These are phyloP conservation scores for Chlorociboria aeruginascens DNA, from an alignment of 495 filamentous ascomycete species.

Conservation along the genomic window DNA sequence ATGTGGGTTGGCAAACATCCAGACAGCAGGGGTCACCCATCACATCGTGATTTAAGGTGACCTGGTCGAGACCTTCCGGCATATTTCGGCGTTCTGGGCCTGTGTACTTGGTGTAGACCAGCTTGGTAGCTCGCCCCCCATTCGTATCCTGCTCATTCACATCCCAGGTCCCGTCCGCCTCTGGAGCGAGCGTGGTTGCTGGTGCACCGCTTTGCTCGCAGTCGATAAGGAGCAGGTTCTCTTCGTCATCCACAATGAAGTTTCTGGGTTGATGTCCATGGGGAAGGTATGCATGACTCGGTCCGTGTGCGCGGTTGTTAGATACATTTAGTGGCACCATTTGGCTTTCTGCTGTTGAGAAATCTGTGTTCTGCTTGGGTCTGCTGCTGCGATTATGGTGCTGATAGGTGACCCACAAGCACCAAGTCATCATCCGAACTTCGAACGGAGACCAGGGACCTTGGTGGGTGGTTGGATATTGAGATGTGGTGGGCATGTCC, in stretches of 20 bases:
- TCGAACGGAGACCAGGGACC: neutral
- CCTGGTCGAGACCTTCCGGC: neutral
- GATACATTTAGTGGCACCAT: constrained; percentile 15
- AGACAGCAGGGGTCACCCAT: too few relatives aligned
- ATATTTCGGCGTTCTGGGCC: constrained; percentile 7
- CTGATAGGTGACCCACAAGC: neutral
- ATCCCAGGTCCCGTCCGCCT: constrained; percentile 16
- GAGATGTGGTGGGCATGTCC: neutral
- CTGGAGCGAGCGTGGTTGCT: constrained; percentile 12
- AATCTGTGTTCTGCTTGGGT: neutral
- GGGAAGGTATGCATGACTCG: constrained; percentile 5
- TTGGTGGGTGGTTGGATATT: neutral
- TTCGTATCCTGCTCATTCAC: constrained; percentile 2
- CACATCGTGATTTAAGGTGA: too few relatives aligned
- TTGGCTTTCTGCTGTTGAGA: neutral
- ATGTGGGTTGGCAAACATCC: too few relatives aligned
- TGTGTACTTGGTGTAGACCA: constrained; percentile 13
- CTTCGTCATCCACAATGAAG: neutral
- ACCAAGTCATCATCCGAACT: neutral
- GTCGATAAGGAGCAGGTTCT: constrained; percentile 3
- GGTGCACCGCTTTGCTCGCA: constrained; percentile 19
- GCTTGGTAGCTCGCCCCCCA: neutral
- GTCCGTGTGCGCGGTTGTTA: constrained; percentile 12
- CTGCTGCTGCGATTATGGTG: neutral
- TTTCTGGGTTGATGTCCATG: constrained; percentile 9